phyloP scores from a whole-genome alignment of 768 basidiomycete genomes.

The Collybia nuda region DNA sequence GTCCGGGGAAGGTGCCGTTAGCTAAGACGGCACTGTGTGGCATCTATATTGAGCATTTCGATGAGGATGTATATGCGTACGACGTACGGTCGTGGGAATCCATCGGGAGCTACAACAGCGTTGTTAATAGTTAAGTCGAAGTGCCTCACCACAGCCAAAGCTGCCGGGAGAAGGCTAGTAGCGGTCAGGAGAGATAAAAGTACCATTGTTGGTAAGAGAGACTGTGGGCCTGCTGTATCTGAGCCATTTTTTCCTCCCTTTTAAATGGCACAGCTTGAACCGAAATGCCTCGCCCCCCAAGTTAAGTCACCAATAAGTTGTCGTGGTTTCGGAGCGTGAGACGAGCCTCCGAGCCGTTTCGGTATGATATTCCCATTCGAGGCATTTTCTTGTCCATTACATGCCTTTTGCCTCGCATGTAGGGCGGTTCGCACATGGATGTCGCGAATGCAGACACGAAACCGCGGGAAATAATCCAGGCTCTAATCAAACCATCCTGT shows the following conservation, averaged over 20 bases:
- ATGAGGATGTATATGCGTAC: too few relatives aligned
- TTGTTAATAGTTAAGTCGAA: constrained; percentile 17
- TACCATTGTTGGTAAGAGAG: constrained; percentile 11
- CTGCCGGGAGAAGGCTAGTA: constrained; percentile 14
- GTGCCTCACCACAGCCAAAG: constrained; percentile 14
- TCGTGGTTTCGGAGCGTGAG: constrained; percentile 4
- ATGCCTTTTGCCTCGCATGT: too few relatives aligned
- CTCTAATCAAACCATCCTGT: not conserved
- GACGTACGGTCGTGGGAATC: constrained; percentile 14
- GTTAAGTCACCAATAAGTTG: constrained; percentile 10
- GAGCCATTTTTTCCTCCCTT: not conserved
- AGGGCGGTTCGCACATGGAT: too few relatives aligned
- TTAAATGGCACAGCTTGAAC: constrained; percentile 13
- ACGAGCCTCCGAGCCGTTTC: constrained; percentile 8
- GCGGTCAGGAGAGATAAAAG: constrained; percentile 12
- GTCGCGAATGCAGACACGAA: not conserved
- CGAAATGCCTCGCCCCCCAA: constrained; percentile 7
- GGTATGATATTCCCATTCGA: constrained; percentile 13
- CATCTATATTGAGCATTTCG: too few relatives aligned
- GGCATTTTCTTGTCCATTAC: not conserved
- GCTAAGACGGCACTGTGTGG: constrained; percentile 14
- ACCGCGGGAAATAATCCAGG: constrained; percentile 2
- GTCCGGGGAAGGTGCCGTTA: constrained; percentile 21
- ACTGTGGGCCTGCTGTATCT: not conserved
- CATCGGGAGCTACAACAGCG: constrained; percentile 14